Percentiles rank a stretch among this genome's conserved stretches.
These are phyloP conservation scores for Brassica nigra DNA, from an alignment of 345 rosid species.

Conservation along the genomic window DNA sequence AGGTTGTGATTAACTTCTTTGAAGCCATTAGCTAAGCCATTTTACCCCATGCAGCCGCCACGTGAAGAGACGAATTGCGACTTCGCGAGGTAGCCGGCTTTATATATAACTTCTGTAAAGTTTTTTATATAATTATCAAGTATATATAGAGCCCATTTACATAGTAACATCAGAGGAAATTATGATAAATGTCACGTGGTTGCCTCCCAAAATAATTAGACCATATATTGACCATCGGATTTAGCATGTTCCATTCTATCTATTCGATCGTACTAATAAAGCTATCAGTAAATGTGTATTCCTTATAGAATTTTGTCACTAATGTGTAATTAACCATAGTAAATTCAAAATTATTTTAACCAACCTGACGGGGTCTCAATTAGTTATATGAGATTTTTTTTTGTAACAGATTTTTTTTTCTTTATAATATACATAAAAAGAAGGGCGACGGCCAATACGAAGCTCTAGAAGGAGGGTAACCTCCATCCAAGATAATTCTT, in stretches of 20 bases:
- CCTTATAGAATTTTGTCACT: not conserved
- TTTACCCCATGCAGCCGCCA: not conserved
- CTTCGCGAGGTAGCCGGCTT: not conserved
- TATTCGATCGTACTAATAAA: not conserved
- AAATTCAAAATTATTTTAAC: not conserved
- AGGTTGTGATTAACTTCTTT: not conserved
- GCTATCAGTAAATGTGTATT: not conserved
- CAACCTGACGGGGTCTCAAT: not conserved
- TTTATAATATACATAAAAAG: not conserved
- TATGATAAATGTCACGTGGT: not conserved
- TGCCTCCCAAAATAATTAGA: not conserved
- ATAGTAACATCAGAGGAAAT: not conserved
- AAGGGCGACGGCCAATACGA: constrained; percentile 16
- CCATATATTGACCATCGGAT: not conserved
- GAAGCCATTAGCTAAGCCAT: not conserved
- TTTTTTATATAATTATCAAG: not conserved
- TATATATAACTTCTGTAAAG: not conserved
- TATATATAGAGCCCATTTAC: not conserved
- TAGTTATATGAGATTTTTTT: not conserved
- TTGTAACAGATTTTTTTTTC: not conserved
- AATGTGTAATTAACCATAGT: not conserved
- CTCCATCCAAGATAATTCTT: constrained; percentile 5
- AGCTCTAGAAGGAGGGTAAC: not conserved
- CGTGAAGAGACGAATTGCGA: constrained; percentile 11
- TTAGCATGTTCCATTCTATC: not conserved